Evolutionary conservation across 129 eudicot species (phyloP), one percentile per base, ranked within the genome.

Genomic region (Apium graveolens): DNA sequence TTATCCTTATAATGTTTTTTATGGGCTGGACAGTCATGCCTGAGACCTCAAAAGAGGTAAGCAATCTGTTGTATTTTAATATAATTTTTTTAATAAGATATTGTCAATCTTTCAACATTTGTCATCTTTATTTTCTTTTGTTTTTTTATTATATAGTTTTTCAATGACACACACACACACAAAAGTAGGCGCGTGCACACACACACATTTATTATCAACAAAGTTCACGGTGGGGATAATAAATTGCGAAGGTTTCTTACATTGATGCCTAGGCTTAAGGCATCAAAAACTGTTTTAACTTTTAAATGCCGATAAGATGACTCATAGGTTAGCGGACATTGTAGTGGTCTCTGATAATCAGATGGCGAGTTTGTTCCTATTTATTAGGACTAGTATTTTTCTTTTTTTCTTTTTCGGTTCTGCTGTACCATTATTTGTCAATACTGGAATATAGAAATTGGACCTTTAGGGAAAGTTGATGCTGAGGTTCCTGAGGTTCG

Each of bases 41-140:
- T 31, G 26, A 18, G 14, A 68, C 73, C 73, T 32, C 73, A 68
- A 70, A 34, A 70, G 74, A 70, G 74, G 74, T 70, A 37, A 70
- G 74, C 45, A 70, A 70, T 70, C 9, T 37, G 41, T 70, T 35
- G 74, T 70, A 18, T 35, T 31, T 69, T 24, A 9, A 66, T 32
- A 26, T 10, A 60, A 46, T 12, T 31, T 13, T 29, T 32, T 66
- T 13, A 66, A 31, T 66, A 66, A 27, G 39, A 63, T 63, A 29
- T 66, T 29, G 72, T 66, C 72, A 66, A 66, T 66, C 37, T 29
- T 63, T 11, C 16, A 63, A 27, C 68, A 32, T 31, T 26, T 18
- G 4, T 65, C 18, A 14, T 65, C 35, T 14, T 16, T 16, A 16
- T 9, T 32, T 6, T 66, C 6, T 60, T 26, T n/a, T 35, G 37